These are phyloP conservation scores for Epichloe gansuensis DNA, from an alignment of 2,329 filamentous ascomycete species.

Conservation along the genomic window DNA sequence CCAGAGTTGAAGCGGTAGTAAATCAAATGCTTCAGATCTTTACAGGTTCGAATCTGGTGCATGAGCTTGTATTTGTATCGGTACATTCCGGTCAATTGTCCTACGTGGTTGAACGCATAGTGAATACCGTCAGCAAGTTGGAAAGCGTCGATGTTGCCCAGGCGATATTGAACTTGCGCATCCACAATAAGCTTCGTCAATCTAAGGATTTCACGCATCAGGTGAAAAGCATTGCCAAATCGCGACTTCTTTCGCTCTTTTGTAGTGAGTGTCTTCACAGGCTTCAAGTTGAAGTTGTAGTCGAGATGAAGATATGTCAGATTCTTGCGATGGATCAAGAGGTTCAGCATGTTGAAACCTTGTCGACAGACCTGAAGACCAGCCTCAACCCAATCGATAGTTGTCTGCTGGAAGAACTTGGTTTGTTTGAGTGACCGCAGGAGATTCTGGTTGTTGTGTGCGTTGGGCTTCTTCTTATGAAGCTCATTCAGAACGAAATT, in stretches of 20 bases:
- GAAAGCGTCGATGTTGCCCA: conserved; percentile 98
- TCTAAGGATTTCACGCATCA: conserved; percentile 95
- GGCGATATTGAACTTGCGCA: conserved; percentile 91
- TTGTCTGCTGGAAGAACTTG: conserved; percentile 99
- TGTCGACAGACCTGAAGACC: conserved; percentile 96
- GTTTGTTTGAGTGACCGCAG: conserved; percentile 84
- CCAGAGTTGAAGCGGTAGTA: conserved; percentile 98
- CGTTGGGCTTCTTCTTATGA: conserved; percentile 90
- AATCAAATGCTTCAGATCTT: conserved; percentile 96
- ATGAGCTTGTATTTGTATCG: conserved; percentile 99
- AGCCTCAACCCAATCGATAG: conserved; percentile 98
- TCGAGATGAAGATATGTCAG: conserved; percentile 95
- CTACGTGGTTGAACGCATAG: conserved; percentile 99
- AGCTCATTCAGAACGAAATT: conserved; percentile 92
- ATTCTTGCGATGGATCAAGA: conserved; percentile 96
- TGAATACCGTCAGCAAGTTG: conserved; percentile 95
- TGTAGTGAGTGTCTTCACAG: conserved; percentile 94
- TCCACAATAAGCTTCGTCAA: conserved; percentile 97
- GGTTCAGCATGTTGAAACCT: conserved; percentile 97
- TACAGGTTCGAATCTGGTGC: conserved; percentile 98
- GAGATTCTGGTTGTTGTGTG: conserved; percentile 86
- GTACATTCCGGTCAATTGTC: conserved; percentile 98
- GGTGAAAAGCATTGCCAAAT: conserved; percentile 96
- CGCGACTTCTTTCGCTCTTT: conserved; percentile 99
- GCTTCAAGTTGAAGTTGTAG: conserved; percentile 99